Percentiles rank a stretch among this genome's conserved stretches.
phyloP scores from a whole-genome alignment of 176 grass and related monocot species.

The Cocos nucifera region DNA sequence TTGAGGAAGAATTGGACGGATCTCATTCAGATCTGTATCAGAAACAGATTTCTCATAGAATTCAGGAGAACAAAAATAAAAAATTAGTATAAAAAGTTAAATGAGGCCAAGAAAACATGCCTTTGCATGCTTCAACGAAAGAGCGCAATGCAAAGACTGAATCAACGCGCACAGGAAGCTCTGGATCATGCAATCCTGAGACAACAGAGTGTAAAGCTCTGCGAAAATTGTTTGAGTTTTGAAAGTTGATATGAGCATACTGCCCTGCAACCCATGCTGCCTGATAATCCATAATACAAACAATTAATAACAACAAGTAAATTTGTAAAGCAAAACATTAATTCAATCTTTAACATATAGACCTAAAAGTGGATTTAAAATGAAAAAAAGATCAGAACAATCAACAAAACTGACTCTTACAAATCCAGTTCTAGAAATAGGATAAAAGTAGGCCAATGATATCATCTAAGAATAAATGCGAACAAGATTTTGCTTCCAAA shows the following conservation, averaged over 20 bases:
- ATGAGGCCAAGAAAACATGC: slow-evolving; percentile 18
- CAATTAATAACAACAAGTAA: too few relatives aligned
- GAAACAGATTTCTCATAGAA: neutral
- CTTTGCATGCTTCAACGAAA: slow-evolving; percentile 91
- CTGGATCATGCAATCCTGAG: slow-evolving; percentile 55
- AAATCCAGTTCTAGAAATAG: too few relatives aligned
- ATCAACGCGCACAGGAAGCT: slow-evolving; percentile 86
- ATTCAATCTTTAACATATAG: neutral
- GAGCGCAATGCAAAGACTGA: slow-evolving; percentile 93
- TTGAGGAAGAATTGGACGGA: slow-evolving; percentile 72
- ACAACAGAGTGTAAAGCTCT: slow-evolving; percentile 60
- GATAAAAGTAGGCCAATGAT: too few relatives aligned
- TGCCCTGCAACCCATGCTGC: slow-evolving; percentile 96
- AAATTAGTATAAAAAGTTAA: neutral
- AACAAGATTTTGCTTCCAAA: too few relatives aligned
- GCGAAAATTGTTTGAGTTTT: slow-evolving; percentile 48
- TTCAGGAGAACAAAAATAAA: neutral
- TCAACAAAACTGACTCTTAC: too few relatives aligned
- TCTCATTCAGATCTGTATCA: slow-evolving; percentile 71
- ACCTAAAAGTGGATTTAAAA: too few relatives aligned
- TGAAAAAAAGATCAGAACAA: too few relatives aligned
- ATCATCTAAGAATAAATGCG: too few relatives aligned
- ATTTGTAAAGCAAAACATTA: neutral
- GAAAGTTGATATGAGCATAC: slow-evolving; percentile 87
- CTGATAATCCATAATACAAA: slow-evolving; percentile 21